phyloP scores from a whole-genome alignment of 148 eudicot species.

The Hydrangea macrophylla region DNA sequence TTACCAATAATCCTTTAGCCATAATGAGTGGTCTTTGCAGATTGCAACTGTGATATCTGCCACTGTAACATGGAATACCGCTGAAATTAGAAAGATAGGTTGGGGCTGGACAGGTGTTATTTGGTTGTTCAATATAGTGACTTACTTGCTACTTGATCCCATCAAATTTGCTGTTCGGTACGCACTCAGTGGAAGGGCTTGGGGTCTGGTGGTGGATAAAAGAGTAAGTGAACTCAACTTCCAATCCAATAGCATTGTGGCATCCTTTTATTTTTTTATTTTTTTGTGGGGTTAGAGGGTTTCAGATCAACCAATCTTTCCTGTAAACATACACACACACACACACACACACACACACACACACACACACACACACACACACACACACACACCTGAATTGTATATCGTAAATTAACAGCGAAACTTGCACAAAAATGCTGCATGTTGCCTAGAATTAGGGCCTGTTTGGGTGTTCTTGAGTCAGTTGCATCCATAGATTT shows the following conservation, averaged over 20 bases:
- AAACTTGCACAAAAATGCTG: neutral
- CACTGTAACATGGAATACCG: constrained; percentile 43
- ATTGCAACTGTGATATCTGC: constrained; percentile 58
- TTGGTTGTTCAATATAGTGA: constrained; percentile 54
- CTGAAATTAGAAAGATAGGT: constrained; percentile 57
- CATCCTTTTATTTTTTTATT: too few species aligned
- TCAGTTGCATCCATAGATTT: too few species aligned
- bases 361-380: too few species aligned
- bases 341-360: too few species aligned
- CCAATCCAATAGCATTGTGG: neutral
- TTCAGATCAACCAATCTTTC: too few species aligned
- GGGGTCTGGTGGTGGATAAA: constrained; percentile 39
- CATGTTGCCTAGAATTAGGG: too few species aligned
- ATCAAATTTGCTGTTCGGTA: constrained; percentile 44
- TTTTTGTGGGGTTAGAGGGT: neutral
- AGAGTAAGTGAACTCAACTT: constrained; percentile 27
- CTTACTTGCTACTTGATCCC: constrained; percentile 64
- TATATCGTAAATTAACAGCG: neutral
- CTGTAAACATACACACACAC: too few species aligned
- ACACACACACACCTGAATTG: neutral
- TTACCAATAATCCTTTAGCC: neutral
- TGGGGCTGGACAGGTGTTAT: constrained; percentile 73
- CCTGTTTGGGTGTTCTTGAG: too few species aligned
- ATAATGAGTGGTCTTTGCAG: constrained; percentile 25
- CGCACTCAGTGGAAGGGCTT: constrained; percentile 48